Evolutionary conservation across 305 asterid species (phyloP), one percentile per base, ranked within the genome.

Genomic region (Plantago coronopus): DNA sequence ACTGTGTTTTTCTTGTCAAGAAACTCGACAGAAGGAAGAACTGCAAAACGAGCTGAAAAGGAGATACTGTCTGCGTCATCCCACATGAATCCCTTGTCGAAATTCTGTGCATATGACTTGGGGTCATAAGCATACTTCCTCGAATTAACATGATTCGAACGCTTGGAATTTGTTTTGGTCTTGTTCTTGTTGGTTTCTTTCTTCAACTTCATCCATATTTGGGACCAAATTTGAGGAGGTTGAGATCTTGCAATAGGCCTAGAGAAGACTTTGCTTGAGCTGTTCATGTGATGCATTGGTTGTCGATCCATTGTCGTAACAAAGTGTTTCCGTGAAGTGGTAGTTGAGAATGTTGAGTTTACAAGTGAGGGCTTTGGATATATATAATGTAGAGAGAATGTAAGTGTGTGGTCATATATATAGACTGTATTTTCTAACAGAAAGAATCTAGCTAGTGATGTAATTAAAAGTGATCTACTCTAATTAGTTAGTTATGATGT

Each of bases 11-110:
- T 57, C 14, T 57, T 68, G 29, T 25, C 29, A 25, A 25, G 29
- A 25, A 5, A 2, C 29, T 25, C 3, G 3, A 25, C 29, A 25
- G 29, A 25, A 2, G 29, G 29, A 25, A 25, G 2, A 75, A 82
- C 78, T 55, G 94, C 90, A 71, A 88, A 88, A 37, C 94, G 67
- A 70, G 94, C 89, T 5, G 96, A 89, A 69, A 89, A 89, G 23
- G 83, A 73, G 14, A 82, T 47, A 46, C 84, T 81, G 62, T 81
- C 87, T 18, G 72, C 54, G 61, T 82, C 84, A 16, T 66, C 75
- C 76, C 72, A 81, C 16, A 54, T 47, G 42, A 62, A 37, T 0
- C 85, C 86, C n/a, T 76, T 75, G 71, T 89, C 96, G 22, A 89
- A 86, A 45, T 89, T 89, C 51, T 78, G 89, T 0, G 87, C 74